phyloP scores from a whole-genome alignment of 2,329 filamentous ascomycete species.

The Elsinoe batatas region DNA sequence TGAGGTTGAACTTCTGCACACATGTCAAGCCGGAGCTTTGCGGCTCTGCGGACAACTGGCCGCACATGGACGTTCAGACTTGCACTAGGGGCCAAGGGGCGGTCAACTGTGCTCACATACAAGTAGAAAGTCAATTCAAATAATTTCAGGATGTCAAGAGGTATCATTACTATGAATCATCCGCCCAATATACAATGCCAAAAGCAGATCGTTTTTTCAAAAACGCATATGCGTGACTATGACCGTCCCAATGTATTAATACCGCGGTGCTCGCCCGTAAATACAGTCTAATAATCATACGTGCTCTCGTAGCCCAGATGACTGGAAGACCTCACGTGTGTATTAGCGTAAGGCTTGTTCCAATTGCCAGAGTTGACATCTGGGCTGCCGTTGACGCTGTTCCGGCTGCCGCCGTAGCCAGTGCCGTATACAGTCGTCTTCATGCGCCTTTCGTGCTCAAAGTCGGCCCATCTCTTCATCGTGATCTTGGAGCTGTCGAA shows the following conservation, averaged over 20 bases:
- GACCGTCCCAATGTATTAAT: not conserved
- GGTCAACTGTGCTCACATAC: not conserved
- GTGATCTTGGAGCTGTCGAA: slow-evolving; percentile 99
- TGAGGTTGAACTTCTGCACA: not conserved
- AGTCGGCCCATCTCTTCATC: slow-evolving; percentile 98
- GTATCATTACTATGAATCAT: slow-evolving; percentile 11
- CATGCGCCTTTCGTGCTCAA: slow-evolving; percentile 54
- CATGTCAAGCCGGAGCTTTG: not conserved
- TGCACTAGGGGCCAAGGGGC: too few relatives aligned
- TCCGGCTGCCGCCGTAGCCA: not conserved
- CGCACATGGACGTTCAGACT: not conserved
- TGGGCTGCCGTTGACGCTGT: slow-evolving; percentile 4
- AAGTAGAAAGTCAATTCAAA: not conserved
- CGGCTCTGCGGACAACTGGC: not conserved
- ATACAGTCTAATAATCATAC: slow-evolving; percentile 11
- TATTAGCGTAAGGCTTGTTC: slow-evolving; percentile 6
- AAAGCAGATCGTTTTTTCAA: slow-evolving; percentile 2
- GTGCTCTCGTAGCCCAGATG: slow-evolving; percentile 5
- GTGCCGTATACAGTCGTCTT: slow-evolving; percentile 8
- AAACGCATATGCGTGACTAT: not conserved
- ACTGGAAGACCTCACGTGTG: slow-evolving; percentile 1
- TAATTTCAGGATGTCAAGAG: not conserved
- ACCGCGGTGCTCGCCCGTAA: not conserved
- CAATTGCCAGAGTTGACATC: slow-evolving; percentile 1
- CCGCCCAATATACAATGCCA: not conserved